phyloP scores from a whole-genome alignment of 208 protist species.

The Trypanosoma rangeli region DNA sequence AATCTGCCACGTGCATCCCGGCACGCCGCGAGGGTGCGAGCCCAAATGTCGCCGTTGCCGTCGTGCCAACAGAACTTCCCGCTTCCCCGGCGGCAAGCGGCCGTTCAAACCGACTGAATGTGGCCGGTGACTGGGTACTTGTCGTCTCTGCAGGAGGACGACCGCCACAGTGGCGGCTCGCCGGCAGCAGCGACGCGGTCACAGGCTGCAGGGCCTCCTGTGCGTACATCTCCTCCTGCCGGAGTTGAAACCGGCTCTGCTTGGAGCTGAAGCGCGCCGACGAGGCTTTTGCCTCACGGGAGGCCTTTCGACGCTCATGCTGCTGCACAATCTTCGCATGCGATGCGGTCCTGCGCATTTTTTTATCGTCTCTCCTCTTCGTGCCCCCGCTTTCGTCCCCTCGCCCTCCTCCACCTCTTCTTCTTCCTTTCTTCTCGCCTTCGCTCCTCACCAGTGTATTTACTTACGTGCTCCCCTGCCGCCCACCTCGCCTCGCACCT shows the following conservation, averaged over 20 bases:
- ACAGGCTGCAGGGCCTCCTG: constrained; percentile 27
- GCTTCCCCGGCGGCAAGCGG: background rate
- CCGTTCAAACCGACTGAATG: constrained; percentile 19
- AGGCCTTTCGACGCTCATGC: constrained; percentile 44
- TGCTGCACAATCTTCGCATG: constrained; percentile 58
- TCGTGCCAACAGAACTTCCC: background rate
- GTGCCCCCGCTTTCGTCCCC: background rate
- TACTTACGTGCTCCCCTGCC: background rate
- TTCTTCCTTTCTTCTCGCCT: constrained; percentile 21
- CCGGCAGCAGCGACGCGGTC: background rate
- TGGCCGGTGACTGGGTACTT: background rate
- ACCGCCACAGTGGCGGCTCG: background rate
- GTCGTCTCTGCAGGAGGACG: background rate
- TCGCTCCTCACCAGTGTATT: constrained; percentile 13
- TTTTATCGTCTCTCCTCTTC: constrained; percentile 17
- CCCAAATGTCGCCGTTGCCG: constrained; percentile 27
- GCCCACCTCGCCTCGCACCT: background rate
- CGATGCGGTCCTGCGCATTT: constrained; percentile 36
- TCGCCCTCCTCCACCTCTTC: constrained; percentile 5
- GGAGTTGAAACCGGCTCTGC: constrained; percentile 78
- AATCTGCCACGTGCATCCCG: constrained; percentile 3
- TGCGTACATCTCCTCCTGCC: constrained; percentile 68
- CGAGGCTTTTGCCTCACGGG: constrained; percentile 37
- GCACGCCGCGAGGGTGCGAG: constrained; percentile 5
- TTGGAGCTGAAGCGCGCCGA: constrained; percentile 65